Evolutionary conservation across 805 yeast genomes (phyloP).

Genomic region (Isabelozyma rhagii): DNA sequence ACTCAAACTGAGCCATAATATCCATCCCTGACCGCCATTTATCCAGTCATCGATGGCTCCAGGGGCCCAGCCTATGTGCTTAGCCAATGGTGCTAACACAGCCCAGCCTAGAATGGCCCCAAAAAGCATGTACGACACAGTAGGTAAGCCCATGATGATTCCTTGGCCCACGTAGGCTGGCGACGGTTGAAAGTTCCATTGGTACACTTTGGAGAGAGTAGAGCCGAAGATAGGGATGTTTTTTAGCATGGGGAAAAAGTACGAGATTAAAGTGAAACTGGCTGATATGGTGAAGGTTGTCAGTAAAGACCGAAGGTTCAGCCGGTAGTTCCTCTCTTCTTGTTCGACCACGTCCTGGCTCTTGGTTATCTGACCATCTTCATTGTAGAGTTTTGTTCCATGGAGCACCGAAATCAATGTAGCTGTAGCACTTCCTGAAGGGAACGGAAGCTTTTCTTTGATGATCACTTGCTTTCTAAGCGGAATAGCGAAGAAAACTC

Average conservation of each 20-base stretch:
- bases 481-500: slow-evolving; percentile 93
- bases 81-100: slow-evolving; percentile 77
- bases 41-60: slow-evolving; percentile 92
- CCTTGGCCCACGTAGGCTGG: slow-evolving; percentile 99
- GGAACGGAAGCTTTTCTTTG: slow-evolving; percentile 85
- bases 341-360: not conserved
- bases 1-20: slow-evolving; percentile 87
- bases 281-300: slow-evolving; percentile 70
- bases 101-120: slow-evolving; percentile 95
- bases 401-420: slow-evolving; percentile 86
- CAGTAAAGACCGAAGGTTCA: slow-evolving; percentile 59
- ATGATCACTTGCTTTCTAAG: slow-evolving; percentile 81
- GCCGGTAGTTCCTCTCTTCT: slow-evolving; percentile 29
- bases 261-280: slow-evolving; percentile 65
- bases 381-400: slow-evolving; percentile 51
- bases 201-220: slow-evolving; percentile 55
- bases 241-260: slow-evolving; percentile 67
- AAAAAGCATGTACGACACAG: slow-evolving; percentile 85
- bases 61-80: slow-evolving; percentile 76
- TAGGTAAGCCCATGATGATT: slow-evolving; percentile 92
- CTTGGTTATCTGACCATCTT: slow-evolving; percentile 1
- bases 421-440: slow-evolving; percentile 96
- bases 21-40: slow-evolving; percentile 95
- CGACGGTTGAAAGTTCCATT: slow-evolving; percentile 91
- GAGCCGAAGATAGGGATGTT: slow-evolving; percentile 75